Base-by-base conservation (phyloP, 768 basidiomycete species). In the Rhizopogon salebrosus region DNA sequence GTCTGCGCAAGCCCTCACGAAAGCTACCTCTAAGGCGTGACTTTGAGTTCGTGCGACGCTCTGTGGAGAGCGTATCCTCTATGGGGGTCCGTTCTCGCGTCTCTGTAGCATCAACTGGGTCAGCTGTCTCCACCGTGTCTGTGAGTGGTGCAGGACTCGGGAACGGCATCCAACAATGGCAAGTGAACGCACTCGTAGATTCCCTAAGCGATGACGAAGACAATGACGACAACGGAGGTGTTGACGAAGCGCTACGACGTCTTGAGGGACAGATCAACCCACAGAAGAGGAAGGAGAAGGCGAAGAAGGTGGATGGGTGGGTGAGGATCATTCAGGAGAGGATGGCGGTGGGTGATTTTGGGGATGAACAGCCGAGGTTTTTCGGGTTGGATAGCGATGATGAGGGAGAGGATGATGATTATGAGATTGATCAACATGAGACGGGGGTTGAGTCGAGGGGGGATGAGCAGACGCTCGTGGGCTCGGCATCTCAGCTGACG, bases 241-340 rank as follows among this genome's bases (percentile, higher is more conserved):
- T 89, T 16, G 91, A 92, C 29, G 88, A 83, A 6, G 92, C 94
- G 16, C 66, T 97, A 56, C 75, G 79, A 22, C 75, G 87, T 11
- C 77, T 97, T 36, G 92, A 95, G 67, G 94, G 92, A 0, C 84
- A 92, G 64, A 89, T 94, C 50, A 91, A 92, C 64, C 79, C 79
- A 0, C 74, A 82, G 54, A 78, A 80, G 62, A 81, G 87, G 63
- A 75, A 81, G 57, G 87, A 83, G 58, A 90, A 85, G 60, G 79
- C 79, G 34, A 76, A 76, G 43, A 91, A 92, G 64, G 89, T 94
- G 3, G 84, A 92, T 63, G 82, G 83, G 3, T 92, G 91, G 91
- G 82, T 92, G 43, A 79, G 80, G 56, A 79, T 78, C 10, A 85
- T 92, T 31, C 82, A 81, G 59, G 78, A 84, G 48, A 77, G 89